Evolutionary conservation across 257 asterid species (phyloP).

Genomic region (Leonotis leonurus): DNA sequence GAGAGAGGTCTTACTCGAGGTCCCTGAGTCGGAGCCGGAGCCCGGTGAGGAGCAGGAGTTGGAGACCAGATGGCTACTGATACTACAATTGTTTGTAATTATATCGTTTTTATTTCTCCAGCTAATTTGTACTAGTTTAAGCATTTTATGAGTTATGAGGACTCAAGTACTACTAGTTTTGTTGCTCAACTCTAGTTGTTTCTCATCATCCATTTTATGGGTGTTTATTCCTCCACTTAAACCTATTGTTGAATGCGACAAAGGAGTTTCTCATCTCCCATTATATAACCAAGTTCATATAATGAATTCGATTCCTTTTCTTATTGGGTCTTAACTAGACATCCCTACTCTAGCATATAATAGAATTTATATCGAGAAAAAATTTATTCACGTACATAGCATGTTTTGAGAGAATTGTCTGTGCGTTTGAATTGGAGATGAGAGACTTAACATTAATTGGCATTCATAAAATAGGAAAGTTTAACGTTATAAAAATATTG

Average conservation of each 20-base stretch:
- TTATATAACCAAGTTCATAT: neutral
- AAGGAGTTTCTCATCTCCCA: neutral
- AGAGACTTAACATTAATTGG: no score
- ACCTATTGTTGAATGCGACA: neutral
- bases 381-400: no score
- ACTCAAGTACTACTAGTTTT: neutral
- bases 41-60: neutral
- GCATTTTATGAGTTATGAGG: neutral
- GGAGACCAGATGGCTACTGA: constrained; percentile 17
- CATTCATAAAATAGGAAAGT: no score
- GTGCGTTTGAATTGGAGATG: no score
- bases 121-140: neutral
- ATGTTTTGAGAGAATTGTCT: no score
- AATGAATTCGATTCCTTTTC: no score
- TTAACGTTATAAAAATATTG: no score
- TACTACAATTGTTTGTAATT: neutral
- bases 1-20: constrained; percentile 40
- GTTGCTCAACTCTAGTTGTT: neutral
- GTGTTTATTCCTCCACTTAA: no score
- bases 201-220: neutral
- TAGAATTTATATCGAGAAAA: no score
- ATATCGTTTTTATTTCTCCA: neutral
- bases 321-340: no score
- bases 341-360: no score
- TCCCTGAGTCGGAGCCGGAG: constrained; percentile 30